phyloP scores from a whole-genome alignment of 2,329 filamentous ascomycete species.

The Akanthomyces lecanii region DNA sequence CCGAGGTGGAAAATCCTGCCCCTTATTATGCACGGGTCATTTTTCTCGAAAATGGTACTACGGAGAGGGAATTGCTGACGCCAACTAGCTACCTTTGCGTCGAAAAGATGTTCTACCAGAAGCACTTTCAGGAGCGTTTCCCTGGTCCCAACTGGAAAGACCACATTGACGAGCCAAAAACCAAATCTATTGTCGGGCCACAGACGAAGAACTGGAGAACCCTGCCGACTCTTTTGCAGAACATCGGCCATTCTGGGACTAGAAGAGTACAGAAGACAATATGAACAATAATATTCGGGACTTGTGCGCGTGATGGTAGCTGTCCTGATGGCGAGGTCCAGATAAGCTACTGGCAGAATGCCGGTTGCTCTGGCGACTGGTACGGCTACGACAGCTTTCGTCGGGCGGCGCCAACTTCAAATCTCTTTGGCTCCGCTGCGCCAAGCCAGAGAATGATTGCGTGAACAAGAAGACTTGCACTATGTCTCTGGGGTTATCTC shows the following conservation, averaged over 20 bases:
- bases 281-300: no score
- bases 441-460: background rate
- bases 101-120: background rate
- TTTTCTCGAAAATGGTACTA: background rate
- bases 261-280: background rate
- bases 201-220: background rate
- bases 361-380: background rate
- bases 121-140: background rate
- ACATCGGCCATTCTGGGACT: background rate
- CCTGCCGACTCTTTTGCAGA: background rate
- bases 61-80: slow-evolving; percentile 5
- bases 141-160: slow-evolving; percentile 6
- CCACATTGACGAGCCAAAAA: background rate
- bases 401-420: background rate
- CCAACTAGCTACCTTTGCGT: slow-evolving; percentile 7
- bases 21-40: slow-evolving; percentile 7
- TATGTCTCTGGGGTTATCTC: background rate
- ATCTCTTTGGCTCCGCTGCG: background rate
- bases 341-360: slow-evolving; percentile 4
- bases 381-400: slow-evolving; percentile 8
- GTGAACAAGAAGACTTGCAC: slow-evolving; percentile 7
- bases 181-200: background rate
- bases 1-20: background rate
- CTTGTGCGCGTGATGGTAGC: no score
- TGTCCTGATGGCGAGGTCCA: background rate